Conservation (phyloP, 2,329 filamentous ascomycete genomes). For the Conoideocrella luteorostrata region DNA sequence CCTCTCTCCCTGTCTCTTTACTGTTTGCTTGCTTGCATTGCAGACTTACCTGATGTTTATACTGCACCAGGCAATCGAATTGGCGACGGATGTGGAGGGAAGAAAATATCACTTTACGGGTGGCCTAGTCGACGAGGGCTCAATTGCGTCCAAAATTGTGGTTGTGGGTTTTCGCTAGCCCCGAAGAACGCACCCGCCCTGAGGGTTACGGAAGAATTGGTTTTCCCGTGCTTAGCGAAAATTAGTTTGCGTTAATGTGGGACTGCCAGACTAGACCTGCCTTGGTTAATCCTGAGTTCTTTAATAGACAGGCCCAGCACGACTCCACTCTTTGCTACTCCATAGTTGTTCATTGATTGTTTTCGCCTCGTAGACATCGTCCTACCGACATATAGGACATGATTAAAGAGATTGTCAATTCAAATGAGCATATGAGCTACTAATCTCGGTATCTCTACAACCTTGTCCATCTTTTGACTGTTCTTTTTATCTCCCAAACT, state of each 20-base stretch:
- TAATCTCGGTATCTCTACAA: neutral
- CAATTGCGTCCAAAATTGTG: constrained; percentile 31
- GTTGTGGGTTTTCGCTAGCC: constrained; percentile 33
- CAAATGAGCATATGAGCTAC: neutral
- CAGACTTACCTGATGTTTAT: constrained; percentile 42
- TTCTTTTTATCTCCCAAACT: neutral
- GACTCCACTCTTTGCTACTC: no score
- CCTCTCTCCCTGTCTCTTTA: neutral
- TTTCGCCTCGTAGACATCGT: no score
- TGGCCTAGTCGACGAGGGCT: constrained; percentile 23
- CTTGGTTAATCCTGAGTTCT: no score
- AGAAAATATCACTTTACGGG: constrained; percentile 27
- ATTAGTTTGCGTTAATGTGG: no score
- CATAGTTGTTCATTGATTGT: no score
- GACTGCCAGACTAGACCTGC: no score
- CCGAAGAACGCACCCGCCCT: constrained; percentile 22
- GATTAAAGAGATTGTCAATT: neutral
- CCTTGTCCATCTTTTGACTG: neutral
- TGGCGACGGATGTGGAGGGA: constrained; percentile 28
- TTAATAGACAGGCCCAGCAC: no score
- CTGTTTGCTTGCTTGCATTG: neutral
- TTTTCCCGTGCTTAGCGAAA: constrained; percentile 16
- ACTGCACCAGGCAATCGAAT: constrained; percentile 44
- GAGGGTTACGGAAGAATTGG: constrained; percentile 20
- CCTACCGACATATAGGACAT: no score